Evolutionary conservation across 257 asterid species (phyloP).

Genomic region (Vinca minor): DNA sequence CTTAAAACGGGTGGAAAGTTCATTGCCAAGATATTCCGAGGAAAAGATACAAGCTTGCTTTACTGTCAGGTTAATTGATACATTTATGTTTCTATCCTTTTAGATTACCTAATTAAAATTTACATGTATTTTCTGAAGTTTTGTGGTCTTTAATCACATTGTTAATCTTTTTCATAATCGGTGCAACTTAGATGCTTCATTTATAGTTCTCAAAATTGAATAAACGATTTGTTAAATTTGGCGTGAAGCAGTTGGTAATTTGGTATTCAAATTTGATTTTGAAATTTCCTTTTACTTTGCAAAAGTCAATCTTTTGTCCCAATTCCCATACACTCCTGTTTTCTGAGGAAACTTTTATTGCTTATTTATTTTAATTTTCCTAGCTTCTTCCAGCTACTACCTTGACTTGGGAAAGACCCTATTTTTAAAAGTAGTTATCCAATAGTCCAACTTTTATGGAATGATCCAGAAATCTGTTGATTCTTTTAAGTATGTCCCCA

Average conservation of each 20-base stretch:
- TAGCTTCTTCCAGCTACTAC: not conserved
- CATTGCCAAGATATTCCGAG: conserved; percentile 92
- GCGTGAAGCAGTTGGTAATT: not conserved
- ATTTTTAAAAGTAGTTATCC: not conserved
- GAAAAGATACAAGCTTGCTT: conserved; percentile 93
- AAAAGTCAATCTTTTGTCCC: not conserved
- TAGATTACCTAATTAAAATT: not conserved
- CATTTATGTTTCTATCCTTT: not conserved
- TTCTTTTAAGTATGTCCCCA: not conserved
- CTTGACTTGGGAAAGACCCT: not conserved
- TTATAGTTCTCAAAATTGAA: not conserved
- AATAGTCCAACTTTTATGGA: not conserved
- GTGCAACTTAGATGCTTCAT: not conserved
- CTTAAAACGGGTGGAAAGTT: conserved; percentile 82
- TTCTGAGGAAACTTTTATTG: not conserved
- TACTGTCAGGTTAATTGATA: conserved; percentile 68
- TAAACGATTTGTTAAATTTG: not conserved
- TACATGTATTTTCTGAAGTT: not conserved
- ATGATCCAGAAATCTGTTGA: not conserved
- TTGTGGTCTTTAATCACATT: not conserved
- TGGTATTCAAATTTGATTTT: not conserved
- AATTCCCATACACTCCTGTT: not conserved
- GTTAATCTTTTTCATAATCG: not conserved
- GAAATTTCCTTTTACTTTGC: not conserved
- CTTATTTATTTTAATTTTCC: not conserved